These are phyloP conservation scores for Cytospora leucostoma DNA, from an alignment of 2,329 filamentous ascomycete species.

Conservation along the genomic window DNA sequence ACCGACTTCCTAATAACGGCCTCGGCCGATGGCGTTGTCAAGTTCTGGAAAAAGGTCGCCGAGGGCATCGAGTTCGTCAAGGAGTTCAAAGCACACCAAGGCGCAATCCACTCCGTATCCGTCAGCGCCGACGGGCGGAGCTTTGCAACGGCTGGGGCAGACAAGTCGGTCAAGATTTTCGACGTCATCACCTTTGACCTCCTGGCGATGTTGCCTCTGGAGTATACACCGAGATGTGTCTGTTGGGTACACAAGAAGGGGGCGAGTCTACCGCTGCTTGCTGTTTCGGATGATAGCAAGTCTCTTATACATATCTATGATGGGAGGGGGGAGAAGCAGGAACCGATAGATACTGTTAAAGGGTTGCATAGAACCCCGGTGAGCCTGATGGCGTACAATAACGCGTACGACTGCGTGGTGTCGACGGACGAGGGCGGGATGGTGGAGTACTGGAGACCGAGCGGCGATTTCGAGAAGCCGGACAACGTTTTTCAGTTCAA, in stretches of 20 bases:
- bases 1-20: slow-evolving; percentile 96
- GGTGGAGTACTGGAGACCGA: slow-evolving; percentile 94
- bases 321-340: slow-evolving; percentile 77
- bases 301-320: slow-evolving; percentile 82
- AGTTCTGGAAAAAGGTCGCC: slow-evolving; percentile 97
- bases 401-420: slow-evolving; percentile 83
- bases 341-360: slow-evolving; percentile 75
- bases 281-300: slow-evolving; percentile 75
- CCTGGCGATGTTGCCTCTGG: slow-evolving; percentile 76
- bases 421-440: slow-evolving; percentile 89
- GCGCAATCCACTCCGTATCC: slow-evolving; percentile 80
- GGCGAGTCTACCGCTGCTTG: slow-evolving; percentile 83
- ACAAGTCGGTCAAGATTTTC: slow-evolving; percentile 79
- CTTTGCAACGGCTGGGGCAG: slow-evolving; percentile 83
- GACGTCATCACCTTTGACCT: slow-evolving; percentile 86
- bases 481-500: slow-evolving; percentile 91
- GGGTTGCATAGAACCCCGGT: slow-evolving; percentile 82
- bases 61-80: slow-evolving; percentile 96
- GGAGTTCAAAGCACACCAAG: slow-evolving; percentile 88
- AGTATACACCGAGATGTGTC: slow-evolving; percentile 73
- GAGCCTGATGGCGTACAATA: slow-evolving; percentile 85
- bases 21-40: slow-evolving; percentile 92
- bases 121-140: slow-evolving; percentile 88
- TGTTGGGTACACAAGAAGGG: slow-evolving; percentile 92
- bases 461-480: slow-evolving; percentile 82